Evolutionary conservation across 306 rosid genomes (phyloP).

Genomic region (Begonia fuchsioides): DNA sequence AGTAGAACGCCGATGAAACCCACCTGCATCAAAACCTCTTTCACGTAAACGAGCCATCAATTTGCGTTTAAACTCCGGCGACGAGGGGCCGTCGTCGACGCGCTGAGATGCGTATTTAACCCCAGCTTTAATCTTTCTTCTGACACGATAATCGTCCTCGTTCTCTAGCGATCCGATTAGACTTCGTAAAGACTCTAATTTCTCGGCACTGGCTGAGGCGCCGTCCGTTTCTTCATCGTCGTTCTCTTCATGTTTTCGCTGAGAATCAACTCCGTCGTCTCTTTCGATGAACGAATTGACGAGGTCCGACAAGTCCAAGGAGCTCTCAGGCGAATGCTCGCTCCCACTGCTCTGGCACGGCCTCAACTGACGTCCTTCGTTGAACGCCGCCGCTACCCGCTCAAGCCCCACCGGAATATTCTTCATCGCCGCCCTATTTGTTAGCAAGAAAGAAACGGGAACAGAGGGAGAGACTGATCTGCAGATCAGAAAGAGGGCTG

Average conservation of each 20-base stretch:
- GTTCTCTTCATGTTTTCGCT: conserved; percentile 2
- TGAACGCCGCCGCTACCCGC: conserved; percentile 56
- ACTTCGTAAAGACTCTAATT: conserved; percentile 16
- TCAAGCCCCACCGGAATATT: conserved; percentile 37
- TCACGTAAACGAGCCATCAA: conserved; percentile 53
- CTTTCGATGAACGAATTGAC: conserved; percentile 68
- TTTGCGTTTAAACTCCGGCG: conserved; percentile 34
- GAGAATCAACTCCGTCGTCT: conserved; percentile 1
- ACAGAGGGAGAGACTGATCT: conserved; percentile 4
- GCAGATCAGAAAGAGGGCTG: background rate
- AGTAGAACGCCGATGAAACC: too few relatives aligned
- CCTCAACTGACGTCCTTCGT: conserved; percentile 29
- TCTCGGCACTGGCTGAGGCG: conserved; percentile 21
- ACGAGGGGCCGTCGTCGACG: conserved; percentile 13
- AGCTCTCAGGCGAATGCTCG: conserved; percentile 61
- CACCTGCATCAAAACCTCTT: conserved; percentile 78
- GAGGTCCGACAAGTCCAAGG: conserved; percentile 44
- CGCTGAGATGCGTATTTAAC: conserved; percentile 21
- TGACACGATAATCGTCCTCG: conserved; percentile 13
- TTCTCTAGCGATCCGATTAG: conserved; percentile 16
- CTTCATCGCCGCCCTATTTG: too few relatives aligned
- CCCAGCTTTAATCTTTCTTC: conserved; percentile 22
- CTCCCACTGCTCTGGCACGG: conserved; percentile 73
- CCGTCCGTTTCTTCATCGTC: conserved; percentile 16
- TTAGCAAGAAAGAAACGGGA: too few relatives aligned